Percentiles rank a stretch among this genome's conserved stretches.
These are phyloP conservation scores for Citropsis articulata DNA, from an alignment of 345 rosid genomes.

Conservation along the genomic window DNA sequence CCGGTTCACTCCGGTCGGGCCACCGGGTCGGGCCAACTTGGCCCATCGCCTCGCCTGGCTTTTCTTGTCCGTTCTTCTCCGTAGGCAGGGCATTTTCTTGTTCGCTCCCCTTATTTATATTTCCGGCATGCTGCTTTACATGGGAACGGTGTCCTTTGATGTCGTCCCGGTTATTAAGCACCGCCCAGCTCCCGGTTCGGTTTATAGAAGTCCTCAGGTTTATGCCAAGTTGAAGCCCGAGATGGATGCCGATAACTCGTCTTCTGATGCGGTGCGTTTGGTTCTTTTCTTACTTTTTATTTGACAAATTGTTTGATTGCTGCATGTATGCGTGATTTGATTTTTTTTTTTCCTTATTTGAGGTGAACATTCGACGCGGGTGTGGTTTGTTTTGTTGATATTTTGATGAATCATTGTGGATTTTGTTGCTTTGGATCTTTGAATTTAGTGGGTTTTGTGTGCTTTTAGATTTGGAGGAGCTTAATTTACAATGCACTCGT, in stretches of 20 bases:
- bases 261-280: slow-evolving; percentile 79
- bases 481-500: background rate
- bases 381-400: background rate
- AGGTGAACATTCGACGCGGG: slow-evolving; percentile 3
- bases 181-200: slow-evolving; percentile 78
- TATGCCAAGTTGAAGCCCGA: slow-evolving; percentile 78
- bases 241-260: slow-evolving; percentile 91
- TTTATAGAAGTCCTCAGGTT: slow-evolving; percentile 88
- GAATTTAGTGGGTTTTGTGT: background rate
- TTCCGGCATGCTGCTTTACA: slow-evolving; percentile 88
- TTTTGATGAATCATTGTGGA: background rate
- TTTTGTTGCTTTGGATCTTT: slow-evolving; percentile 8
- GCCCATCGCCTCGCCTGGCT: slow-evolving; percentile 89
- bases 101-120: slow-evolving; percentile 94
- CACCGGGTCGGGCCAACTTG: slow-evolving; percentile 40
- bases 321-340: slow-evolving; percentile 5
- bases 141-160: slow-evolving; percentile 94
- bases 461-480: background rate
- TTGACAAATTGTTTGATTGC: slow-evolving; percentile 1
- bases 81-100: slow-evolving; percentile 87
- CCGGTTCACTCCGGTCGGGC: slow-evolving; percentile 46
- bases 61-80: slow-evolving; percentile 79
- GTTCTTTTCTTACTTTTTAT: background rate
- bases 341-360: background rate
- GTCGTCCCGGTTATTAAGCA: slow-evolving; percentile 60